phyloP scores from a whole-genome alignment of 2,329 filamentous ascomycete genomes.

The Orbilia quercus region DNA sequence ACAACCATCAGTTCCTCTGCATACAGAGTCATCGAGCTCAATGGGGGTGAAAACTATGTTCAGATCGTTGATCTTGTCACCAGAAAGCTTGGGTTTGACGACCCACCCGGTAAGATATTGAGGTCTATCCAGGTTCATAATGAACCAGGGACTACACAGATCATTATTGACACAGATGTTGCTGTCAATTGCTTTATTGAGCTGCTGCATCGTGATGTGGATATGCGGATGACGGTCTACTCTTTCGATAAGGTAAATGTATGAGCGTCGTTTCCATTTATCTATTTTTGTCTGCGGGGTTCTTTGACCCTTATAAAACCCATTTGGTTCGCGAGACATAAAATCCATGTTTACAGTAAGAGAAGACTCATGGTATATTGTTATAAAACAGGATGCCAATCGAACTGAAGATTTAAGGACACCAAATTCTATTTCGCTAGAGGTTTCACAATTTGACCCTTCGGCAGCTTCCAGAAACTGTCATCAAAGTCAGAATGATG shows the following conservation, averaged over 20 bases:
- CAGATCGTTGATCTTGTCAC: conserved; percentile 18
- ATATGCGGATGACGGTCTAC: conserved; percentile 34
- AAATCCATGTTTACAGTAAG: too few relatives aligned
- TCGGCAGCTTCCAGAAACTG: conserved; percentile 19
- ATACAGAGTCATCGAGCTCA: conserved; percentile 39
- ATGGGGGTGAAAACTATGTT: conserved; percentile 18
- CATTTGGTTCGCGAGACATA: too few relatives aligned
- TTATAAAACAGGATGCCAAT: conserved; percentile 6
- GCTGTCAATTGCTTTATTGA: conserved; percentile 24
- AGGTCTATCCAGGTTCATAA: conserved; percentile 32
- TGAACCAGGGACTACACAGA: conserved; percentile 17
- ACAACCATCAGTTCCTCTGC: conserved; percentile 3
- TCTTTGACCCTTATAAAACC: too few relatives aligned
- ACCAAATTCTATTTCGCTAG: not conserved
- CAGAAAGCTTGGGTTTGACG: conserved; percentile 25
- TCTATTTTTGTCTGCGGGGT: too few relatives aligned
- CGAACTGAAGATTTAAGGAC: not conserved
- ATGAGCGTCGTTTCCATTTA: not conserved
- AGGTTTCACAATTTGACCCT: conserved; percentile 11
- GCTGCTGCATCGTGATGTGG: not conserved
- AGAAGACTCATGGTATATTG: not conserved
- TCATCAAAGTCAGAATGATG: not conserved
- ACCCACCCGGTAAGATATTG: conserved; percentile 17
- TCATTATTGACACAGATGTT: conserved; percentile 26
- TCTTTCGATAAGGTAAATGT: conserved; percentile 10